phyloP scores from a whole-genome alignment of 2,329 filamentous ascomycete genomes.

The Paradendryphiella salina region DNA sequence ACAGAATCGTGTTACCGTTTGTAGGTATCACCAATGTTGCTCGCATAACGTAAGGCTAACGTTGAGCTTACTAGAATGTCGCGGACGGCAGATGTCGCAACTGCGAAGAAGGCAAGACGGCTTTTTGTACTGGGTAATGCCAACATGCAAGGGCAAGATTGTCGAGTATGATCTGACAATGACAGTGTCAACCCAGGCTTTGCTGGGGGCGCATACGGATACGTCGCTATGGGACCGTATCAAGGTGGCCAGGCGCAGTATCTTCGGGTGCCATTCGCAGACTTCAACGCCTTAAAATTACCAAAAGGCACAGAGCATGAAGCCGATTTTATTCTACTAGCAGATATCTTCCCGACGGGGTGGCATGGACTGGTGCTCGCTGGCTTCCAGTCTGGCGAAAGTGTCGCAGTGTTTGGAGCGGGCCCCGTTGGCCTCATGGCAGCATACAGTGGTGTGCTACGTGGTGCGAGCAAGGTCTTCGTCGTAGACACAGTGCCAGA shows the following conservation, averaged over 20 bases:
- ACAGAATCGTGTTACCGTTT: constrained; percentile 67
- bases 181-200: constrained; percentile 60
- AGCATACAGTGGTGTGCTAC: constrained; percentile 63
- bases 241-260: constrained; percentile 66
- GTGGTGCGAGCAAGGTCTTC: constrained; percentile 64
- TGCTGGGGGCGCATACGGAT: constrained; percentile 63
- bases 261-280: constrained; percentile 66
- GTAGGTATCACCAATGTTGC: not conserved
- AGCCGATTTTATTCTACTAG: constrained; percentile 60
- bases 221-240: constrained; percentile 64
- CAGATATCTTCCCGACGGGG: constrained; percentile 57
- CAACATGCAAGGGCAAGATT: not conserved
- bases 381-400: constrained; percentile 64
- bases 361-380: constrained; percentile 63
- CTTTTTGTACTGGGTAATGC: constrained; percentile 62
- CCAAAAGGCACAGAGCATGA: constrained; percentile 65
- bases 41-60: not conserved
- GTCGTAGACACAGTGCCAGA: constrained; percentile 66
- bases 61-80: constrained; percentile 5
- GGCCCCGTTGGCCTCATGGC: constrained; percentile 68
- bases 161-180: constrained; percentile 2
- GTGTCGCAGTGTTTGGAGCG: constrained; percentile 65
- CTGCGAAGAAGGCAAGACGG: constrained; percentile 66
- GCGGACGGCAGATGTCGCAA: constrained; percentile 58
- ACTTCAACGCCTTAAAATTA: constrained; percentile 67